phyloP scores from a whole-genome alignment of 768 basidiomycete species.

The Auricularia heimuer region DNA sequence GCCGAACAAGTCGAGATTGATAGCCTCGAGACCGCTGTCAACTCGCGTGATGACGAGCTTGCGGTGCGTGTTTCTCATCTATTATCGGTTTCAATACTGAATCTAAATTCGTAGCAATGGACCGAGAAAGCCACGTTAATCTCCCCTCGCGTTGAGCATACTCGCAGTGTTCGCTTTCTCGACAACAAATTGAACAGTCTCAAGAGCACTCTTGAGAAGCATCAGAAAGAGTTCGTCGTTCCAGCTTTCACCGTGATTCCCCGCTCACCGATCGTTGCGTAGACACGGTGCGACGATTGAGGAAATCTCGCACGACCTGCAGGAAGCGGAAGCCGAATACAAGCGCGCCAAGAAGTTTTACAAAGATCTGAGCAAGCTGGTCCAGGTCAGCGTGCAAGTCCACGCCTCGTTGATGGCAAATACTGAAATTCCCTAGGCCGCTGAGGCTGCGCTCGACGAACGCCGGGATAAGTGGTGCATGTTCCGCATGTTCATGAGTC shows the following conservation, averaged over 20 bases:
- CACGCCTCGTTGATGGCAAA: too few species aligned
- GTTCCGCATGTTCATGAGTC: slow-evolving; percentile 78
- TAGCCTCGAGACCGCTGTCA: slow-evolving; percentile 17
- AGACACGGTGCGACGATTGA: slow-evolving; percentile 74
- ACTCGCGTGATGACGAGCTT: slow-evolving; percentile 55
- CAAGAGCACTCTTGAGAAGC: slow-evolving; percentile 52
- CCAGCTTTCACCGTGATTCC: background rate
- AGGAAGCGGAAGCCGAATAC: slow-evolving; percentile 48
- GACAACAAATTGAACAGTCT: slow-evolving; percentile 54
- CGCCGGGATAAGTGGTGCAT: slow-evolving; percentile 75
- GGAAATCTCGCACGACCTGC: slow-evolving; percentile 63
- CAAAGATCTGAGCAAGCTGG: slow-evolving; percentile 51
- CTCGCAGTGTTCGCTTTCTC: slow-evolving; percentile 44
- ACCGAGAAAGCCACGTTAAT: slow-evolving; percentile 51
- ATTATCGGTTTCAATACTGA: background rate
- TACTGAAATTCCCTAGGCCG: slow-evolving; percentile 34
- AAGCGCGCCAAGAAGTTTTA: slow-evolving; percentile 57
- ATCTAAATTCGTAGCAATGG: slow-evolving; percentile 39
- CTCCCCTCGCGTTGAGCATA: slow-evolving; percentile 48
- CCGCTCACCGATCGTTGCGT: slow-evolving; percentile 3
- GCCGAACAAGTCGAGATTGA: slow-evolving; percentile 33
- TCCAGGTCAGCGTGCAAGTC: slow-evolving; percentile 39
- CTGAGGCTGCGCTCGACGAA: slow-evolving; percentile 52
- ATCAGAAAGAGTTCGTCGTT: slow-evolving; percentile 47
- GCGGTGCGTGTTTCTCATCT: slow-evolving; percentile 29